Conservation (phyloP, 2,329 filamentous ascomycete genomes). For the Diaporthe sp. region DNA sequence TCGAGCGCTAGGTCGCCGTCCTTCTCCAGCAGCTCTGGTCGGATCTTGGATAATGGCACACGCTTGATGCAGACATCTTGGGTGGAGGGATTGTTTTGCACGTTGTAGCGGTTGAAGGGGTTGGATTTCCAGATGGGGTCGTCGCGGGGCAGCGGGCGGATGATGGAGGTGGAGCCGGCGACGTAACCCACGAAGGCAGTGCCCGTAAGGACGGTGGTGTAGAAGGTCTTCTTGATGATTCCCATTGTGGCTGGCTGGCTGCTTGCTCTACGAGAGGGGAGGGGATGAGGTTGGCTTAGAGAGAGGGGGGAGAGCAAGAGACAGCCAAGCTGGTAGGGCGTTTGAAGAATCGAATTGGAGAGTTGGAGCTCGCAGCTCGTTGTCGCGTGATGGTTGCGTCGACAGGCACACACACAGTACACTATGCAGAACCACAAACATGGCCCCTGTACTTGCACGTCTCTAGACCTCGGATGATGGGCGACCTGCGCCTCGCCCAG, state of each 20-base stretch:
- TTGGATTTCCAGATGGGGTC: constrained; percentile 74
- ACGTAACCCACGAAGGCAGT: constrained; percentile 65
- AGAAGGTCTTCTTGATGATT: constrained; percentile 62
- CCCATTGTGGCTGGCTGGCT: constrained; percentile 59
- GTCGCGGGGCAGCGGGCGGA: constrained; percentile 68
- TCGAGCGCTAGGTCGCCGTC: constrained; percentile 71
- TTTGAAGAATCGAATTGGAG: not conserved
- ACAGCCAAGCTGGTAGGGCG: constrained; percentile 1
- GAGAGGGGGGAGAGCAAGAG: not conserved
- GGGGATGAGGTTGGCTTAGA: not conserved
- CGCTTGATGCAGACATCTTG: constrained; percentile 76
- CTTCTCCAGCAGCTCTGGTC: constrained; percentile 74
- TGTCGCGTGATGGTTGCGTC: constrained; percentile 33
- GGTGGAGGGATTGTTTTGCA: constrained; percentile 71
- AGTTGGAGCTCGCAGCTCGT: not conserved
- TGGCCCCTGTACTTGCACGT: not conserved
- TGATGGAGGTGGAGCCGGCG: constrained; percentile 68
- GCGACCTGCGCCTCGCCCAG: not conserved
- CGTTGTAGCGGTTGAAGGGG: constrained; percentile 72
- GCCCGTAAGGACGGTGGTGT: constrained; percentile 63
- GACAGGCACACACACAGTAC: constrained; percentile 5
- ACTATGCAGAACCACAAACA: not conserved
- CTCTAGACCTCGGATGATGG: constrained; percentile 27
- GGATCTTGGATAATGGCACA: constrained; percentile 74
- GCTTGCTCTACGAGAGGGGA: not conserved